Evolutionary conservation across 2,329 filamentous ascomycete genomes (phyloP).

Genomic region (Neofusicoccum laricinum): DNA sequence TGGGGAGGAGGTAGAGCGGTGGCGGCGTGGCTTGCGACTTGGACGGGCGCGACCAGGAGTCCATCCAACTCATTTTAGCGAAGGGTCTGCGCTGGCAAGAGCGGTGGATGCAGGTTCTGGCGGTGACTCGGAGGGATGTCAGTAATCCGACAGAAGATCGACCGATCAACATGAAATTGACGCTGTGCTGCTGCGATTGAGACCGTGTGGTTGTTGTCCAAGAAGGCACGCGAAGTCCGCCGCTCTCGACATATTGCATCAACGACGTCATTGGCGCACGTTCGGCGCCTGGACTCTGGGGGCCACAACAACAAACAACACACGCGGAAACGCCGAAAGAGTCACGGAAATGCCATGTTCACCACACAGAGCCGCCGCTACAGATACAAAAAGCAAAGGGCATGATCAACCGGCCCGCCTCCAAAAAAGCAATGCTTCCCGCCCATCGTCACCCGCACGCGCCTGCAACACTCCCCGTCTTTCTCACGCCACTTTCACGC

Average conservation of each 20-base stretch:
- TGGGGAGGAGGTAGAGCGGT: slow-evolving; percentile 52
- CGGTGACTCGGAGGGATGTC: neutral
- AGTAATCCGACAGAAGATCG: neutral
- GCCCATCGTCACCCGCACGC: neutral
- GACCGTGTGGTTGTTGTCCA: neutral
- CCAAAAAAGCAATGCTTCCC: neutral
- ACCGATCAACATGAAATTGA: neutral
- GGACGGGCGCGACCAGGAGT: slow-evolving; percentile 45
- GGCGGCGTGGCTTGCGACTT: slow-evolving; percentile 46
- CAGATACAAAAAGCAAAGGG: neutral
- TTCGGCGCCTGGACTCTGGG: too few relatives aligned
- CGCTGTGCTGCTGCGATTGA: neutral
- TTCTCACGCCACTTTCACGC: neutral
- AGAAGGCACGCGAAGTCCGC: neutral
- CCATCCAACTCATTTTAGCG: slow-evolving; percentile 48
- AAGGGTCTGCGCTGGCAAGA: neutral
- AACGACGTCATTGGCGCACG: slow-evolving; percentile 6
- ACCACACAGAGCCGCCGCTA: neutral
- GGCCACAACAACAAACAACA: neutral
- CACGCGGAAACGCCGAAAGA: neutral
- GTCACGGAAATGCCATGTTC: neutral
- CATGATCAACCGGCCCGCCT: neutral
- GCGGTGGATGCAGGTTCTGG: neutral
- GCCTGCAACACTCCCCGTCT: too few relatives aligned
- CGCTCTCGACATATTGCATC: neutral